Base-by-base conservation (phyloP, 768 basidiomycete species). In the Tricholoma sp. region DNA sequence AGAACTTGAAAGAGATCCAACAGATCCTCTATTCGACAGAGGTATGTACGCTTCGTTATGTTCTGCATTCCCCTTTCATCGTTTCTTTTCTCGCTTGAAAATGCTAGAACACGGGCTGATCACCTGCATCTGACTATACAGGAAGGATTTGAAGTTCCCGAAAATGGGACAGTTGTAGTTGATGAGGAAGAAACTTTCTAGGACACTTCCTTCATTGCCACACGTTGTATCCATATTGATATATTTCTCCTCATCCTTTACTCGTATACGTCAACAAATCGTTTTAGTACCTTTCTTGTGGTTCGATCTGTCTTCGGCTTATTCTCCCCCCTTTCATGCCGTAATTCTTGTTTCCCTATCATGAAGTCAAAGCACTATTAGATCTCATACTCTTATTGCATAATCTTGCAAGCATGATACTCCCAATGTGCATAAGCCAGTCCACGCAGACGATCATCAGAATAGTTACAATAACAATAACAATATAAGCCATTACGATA, bases 71-170 rank as follows among this genome's bases (percentile, higher is more conserved):
- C n/a, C 21, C 39, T 45, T 45, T 59, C 5, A 52, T 49, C 49
- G 57, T 49, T 10, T 31, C 21, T 47, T 24, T 32, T 56, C 22
- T 56, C 9, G 11, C 29, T 16, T 16, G 41, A 35, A 49, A 57
- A 24, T 31, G 31, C 29, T 35, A 39, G 32, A 51, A 54, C 50
- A 55, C 16, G 22, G 41, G 12, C 45, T 41, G 32, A 54, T 32
- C 27, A 21, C 19, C 10, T 43, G 11, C 57, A 43, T 56, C 31
- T 29, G 39, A 18, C 35, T 41, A 49, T 24, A 57, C 72, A 96
- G 94, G 94, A 95, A 11, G 94, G 94, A 54, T 95, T 95, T 64
- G 94, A 95, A 67, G 91, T 94, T 11, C 93, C 94, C 2, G 91
- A 92, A 7, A 78, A 59, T 46, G 71, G 64, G 31, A 77, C 66